Base-by-base conservation (phyloP, 2,329 filamentous ascomycete species). In the Nothopassalora personata region DNA sequence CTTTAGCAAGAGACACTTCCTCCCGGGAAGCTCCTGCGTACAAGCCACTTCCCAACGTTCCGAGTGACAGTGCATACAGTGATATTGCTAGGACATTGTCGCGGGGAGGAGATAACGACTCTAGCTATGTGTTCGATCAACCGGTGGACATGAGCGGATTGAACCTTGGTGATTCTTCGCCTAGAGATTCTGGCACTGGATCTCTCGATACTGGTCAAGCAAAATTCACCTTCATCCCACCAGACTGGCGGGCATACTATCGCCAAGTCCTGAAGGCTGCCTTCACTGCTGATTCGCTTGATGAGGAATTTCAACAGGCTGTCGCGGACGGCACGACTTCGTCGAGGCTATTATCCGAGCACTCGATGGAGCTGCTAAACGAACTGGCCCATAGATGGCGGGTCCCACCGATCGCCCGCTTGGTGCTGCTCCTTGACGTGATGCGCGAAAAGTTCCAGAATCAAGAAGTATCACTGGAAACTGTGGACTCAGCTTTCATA, bases 301-400 rank as follows among this genome's bases (percentile, higher is more conserved):
- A 86, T 65, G 74, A 79, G 15, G 78, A 81, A 31, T 72, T 81
- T 34, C 77, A 83, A 61, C 75, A 78, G 27, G 78, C 79, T 61
- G 76, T 76, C 13, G 77, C 74, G 10, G 77, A 78, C 5, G 81
- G 81, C 5, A 67, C 71, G 1, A 75, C 78, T 8, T 74, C 80
- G 1, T 76, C 80, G 61, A 84, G 81, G 62, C 65, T 87, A 19
- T 69, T 87, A 19, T 94, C 91, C 0, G 90, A 87, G 67, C 84
- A 89, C 62, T 94, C 91, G 1, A 82, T 85, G 52, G 91, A 97
- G 57, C 78, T 99, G 49, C 76, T 99, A 62, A 89, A 88, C 60
- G 93, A 97, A 73, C 81, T 97, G 58, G 90, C 88, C 60, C 79
- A 91, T 62, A 86, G 92, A 68, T 99, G 94, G 94, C 87, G 94